Evolutionary conservation across 139 green algal species (phyloP).

Genomic region (Chlamydomonas applanata): DNA sequence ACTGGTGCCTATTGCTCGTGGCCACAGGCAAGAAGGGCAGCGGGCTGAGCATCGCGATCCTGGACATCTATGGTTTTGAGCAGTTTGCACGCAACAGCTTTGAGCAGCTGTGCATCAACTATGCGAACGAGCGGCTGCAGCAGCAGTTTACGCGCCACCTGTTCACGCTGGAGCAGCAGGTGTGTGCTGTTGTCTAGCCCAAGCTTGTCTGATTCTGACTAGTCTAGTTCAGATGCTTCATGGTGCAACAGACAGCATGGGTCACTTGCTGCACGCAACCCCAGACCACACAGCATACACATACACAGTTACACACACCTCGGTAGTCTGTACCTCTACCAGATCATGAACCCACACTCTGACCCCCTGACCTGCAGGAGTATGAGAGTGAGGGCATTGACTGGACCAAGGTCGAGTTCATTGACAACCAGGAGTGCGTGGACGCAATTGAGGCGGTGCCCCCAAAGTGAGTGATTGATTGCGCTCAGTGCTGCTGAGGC

Average conservation of each 20-base stretch:
- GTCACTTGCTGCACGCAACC: no score
- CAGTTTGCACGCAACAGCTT: conserved; percentile 80
- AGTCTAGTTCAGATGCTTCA: no score
- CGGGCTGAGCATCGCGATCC: conserved; percentile 70
- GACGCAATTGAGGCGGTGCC: conserved; percentile 83
- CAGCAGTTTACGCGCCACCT: conserved; percentile 96
- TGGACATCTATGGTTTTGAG: conserved; percentile 97
- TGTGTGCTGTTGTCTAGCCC: conserved; percentile 7
- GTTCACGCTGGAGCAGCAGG: conserved; percentile 85
- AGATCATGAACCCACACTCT: neutral
- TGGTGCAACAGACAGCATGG: no score
- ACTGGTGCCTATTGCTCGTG: no score
- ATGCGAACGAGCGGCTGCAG: conserved; percentile 97
- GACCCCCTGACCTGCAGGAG: conserved; percentile 56
- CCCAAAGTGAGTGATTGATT: conserved; percentile 32
- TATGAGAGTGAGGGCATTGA: conserved; percentile 94
- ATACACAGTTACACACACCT: no score
- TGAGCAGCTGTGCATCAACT: conserved; percentile 99
- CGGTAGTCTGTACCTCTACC: no score
- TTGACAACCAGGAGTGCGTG: conserved; percentile 97
- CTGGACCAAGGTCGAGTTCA: conserved; percentile 97
- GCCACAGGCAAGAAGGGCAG: neutral
- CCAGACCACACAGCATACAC: no score
- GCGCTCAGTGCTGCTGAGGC: no score
- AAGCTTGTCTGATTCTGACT: no score